phyloP scores from a whole-genome alignment of 2,329 filamentous ascomycete genomes.

The Septoria linicola region DNA sequence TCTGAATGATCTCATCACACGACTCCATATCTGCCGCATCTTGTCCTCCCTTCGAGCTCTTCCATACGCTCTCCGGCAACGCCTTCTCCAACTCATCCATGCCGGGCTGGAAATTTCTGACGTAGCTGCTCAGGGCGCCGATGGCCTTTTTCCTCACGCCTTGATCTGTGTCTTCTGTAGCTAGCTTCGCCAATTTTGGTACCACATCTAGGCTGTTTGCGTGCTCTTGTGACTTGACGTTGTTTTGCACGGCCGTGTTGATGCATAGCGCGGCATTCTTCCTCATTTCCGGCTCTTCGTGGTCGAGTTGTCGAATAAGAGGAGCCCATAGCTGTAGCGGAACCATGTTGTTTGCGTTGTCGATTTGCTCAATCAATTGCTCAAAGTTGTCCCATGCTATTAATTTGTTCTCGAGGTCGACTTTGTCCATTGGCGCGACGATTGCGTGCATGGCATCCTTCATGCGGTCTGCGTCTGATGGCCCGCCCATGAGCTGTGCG shows the following conservation, averaged over 20 bases:
- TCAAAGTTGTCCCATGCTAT: constrained; percentile 93
- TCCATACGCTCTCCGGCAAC: constrained; percentile 61
- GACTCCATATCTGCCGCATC: constrained; percentile 86
- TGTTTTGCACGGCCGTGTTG: constrained; percentile 95
- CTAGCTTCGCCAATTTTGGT: constrained; percentile 65
- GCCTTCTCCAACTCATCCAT: constrained; percentile 65
- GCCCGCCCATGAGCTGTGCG: constrained; percentile 73
- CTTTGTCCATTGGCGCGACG: constrained; percentile 53
- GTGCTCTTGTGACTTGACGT: constrained; percentile 77
- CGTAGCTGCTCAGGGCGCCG: constrained; percentile 80
- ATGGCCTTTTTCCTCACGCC: constrained; percentile 81
- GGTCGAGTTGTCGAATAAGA: constrained; percentile 67
- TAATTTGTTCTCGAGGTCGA: constrained; percentile 72
- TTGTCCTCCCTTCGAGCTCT: constrained; percentile 55
- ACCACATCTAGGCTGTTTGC: constrained; percentile 64
- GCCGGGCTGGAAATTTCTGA: constrained; percentile 84
- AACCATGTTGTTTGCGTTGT: constrained; percentile 95
- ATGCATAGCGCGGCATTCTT: constrained; percentile 92
- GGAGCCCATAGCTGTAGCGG: constrained; percentile 78
- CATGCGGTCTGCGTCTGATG: constrained; percentile 91
- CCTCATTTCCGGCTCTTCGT: constrained; percentile 69
- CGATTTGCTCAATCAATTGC: constrained; percentile 84
- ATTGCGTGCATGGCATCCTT: constrained; percentile 77
- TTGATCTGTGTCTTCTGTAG: constrained; percentile 58
- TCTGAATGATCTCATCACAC: constrained; percentile 57